phyloP scores from a whole-genome alignment of 345 rosid genomes.

The Citrus mangshanensis region DNA sequence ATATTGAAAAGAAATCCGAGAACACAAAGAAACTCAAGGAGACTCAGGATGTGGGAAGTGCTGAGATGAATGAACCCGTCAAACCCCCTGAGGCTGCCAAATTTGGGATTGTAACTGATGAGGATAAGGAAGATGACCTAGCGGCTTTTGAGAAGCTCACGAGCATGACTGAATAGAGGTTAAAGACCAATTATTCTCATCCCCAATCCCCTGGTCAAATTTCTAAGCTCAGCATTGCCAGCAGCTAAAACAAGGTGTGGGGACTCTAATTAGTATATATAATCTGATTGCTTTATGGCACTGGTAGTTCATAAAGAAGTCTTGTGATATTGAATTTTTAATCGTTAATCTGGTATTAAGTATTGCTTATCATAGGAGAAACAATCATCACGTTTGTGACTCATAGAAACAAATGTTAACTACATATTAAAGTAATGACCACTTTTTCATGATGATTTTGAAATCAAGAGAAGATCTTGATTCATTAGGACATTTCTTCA shows the following conservation, averaged over 20 bases:
- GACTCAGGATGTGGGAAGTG: conserved; percentile 34
- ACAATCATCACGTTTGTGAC: too few relatives aligned
- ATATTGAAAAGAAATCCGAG: conserved; percentile 66
- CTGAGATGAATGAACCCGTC: conserved; percentile 41
- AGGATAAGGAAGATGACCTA: conserved; percentile 74
- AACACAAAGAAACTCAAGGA: conserved; percentile 59
- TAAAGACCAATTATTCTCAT: conserved; percentile 60
- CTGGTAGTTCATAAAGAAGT: neutral
- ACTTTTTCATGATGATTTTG: too few relatives aligned
- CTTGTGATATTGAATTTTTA: neutral
- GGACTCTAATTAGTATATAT: conserved; percentile 13
- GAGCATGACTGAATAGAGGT: conserved; percentile 73
- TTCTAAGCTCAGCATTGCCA: conserved; percentile 38
- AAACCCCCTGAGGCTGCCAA: conserved; percentile 42
- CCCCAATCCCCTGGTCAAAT: conserved; percentile 78
- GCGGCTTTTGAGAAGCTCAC: conserved; percentile 67
- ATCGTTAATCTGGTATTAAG: neutral
- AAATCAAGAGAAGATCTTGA: too few relatives aligned
- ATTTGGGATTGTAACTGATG: conserved; percentile 77
- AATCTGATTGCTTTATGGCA: neutral
- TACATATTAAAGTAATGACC: too few relatives aligned
- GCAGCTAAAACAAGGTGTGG: conserved; percentile 57
- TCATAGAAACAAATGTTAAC: too few relatives aligned
- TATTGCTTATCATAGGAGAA: neutral
- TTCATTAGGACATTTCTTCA: too few relatives aligned